Conservation (phyloP, 2,329 filamentous ascomycete genomes). For the Aspergillus novofumigatus region DNA sequence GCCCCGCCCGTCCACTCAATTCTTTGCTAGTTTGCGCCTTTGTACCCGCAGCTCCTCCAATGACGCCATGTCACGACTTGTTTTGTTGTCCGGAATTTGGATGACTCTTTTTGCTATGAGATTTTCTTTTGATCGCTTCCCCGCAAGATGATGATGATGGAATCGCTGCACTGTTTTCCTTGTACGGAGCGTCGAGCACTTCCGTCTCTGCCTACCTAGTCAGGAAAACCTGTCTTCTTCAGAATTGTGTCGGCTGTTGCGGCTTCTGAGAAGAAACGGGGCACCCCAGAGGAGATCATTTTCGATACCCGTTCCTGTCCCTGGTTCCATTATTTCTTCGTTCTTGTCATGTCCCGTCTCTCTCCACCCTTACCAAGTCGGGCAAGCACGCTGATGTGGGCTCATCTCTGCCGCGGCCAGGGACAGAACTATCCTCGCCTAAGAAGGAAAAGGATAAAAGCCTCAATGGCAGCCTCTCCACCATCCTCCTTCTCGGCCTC, state of each 20-base stretch:
- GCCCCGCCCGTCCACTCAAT: slow-evolving; percentile 1
- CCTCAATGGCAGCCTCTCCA: slow-evolving; percentile 14
- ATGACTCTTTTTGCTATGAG: slow-evolving; percentile 2
- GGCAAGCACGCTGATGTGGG: neutral
- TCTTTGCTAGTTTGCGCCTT: neutral
- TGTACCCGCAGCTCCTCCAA: slow-evolving; percentile 6
- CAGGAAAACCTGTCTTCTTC: too few relatives aligned
- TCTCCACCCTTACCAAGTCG: neutral
- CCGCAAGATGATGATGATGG: neutral
- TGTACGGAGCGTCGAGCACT: neutral
- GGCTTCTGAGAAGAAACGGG: neutral
- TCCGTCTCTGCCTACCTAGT: neutral
- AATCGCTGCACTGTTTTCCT: neutral
- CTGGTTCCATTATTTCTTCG: neutral
- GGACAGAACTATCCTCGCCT: neutral
- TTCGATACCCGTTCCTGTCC: neutral
- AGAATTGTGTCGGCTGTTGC: neutral
- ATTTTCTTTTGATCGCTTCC: neutral
- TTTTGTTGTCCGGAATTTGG: slow-evolving; percentile 4
- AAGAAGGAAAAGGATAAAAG: slow-evolving; percentile 4
- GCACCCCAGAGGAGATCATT: neutral
- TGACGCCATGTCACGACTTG: slow-evolving; percentile 16
- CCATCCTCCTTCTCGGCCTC: slow-evolving; percentile 17
- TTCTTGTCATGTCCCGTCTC: neutral
- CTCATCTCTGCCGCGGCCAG: neutral